These are phyloP conservation scores for Erodium maritimum DNA, from an alignment of 345 rosid species.

Conservation along the genomic window DNA sequence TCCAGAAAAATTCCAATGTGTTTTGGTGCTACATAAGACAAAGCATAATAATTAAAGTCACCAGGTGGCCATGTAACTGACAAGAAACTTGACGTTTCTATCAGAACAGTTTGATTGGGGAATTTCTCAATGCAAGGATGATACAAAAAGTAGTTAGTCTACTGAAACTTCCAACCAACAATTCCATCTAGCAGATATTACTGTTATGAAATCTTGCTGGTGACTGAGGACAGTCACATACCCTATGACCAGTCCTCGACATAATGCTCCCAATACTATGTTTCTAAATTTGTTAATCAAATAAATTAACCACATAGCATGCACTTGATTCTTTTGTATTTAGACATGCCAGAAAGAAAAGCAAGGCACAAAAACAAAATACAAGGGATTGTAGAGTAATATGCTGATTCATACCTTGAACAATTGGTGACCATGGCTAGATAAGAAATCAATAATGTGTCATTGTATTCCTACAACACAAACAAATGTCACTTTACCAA, in stretches of 20 bases:
- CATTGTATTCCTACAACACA: constrained; percentile 68
- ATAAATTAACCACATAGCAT: too few species aligned
- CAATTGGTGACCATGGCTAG: constrained; percentile 91
- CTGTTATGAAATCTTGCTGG: background rate
- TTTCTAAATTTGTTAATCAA: too few species aligned
- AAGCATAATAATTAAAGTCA: too few species aligned
- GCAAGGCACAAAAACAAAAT: background rate
- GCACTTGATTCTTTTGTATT: too few species aligned
- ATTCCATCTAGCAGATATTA: background rate
- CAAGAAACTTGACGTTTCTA: too few species aligned
- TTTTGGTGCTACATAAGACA: too few species aligned
- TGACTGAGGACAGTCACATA: background rate
- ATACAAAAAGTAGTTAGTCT: too few species aligned
- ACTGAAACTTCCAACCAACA: background rate
- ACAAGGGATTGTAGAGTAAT: background rate
- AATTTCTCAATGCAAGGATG: background rate
- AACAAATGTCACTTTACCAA: background rate
- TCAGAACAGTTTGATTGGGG: background rate
- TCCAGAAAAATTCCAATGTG: too few species aligned
- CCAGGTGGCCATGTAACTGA: too few species aligned
- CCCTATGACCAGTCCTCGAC: background rate
- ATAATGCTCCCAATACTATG: background rate
- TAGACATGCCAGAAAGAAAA: background rate
- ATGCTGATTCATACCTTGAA: constrained; percentile 44
- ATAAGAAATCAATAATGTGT: constrained; percentile 71